Conservation (phyloP, 495 filamentous ascomycete genomes). For the Talaromyces thailandensis region DNA sequence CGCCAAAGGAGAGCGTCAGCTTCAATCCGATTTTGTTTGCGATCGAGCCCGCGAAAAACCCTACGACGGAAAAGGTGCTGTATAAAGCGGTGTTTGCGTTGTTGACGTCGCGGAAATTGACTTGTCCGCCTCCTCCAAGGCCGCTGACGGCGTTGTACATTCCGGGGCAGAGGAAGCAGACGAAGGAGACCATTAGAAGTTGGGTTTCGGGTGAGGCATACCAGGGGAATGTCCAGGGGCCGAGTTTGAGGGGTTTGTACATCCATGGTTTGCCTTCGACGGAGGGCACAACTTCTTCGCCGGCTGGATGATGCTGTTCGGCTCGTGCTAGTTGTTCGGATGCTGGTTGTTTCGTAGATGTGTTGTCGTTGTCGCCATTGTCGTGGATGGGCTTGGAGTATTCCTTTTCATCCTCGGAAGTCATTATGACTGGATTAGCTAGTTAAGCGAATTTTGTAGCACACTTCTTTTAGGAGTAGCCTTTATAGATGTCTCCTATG, state of each 20-base stretch:
- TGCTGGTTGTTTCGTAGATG: not conserved
- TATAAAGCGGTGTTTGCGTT: constrained; percentile 68
- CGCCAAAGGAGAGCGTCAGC: constrained; percentile 66
- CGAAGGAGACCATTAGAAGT: constrained; percentile 66
- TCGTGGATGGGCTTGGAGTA: constrained; percentile 1
- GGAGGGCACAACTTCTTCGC: constrained; percentile 11
- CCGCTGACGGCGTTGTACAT: constrained; percentile 75
- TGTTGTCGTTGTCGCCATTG: not conserved
- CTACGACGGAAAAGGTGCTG: constrained; percentile 76
- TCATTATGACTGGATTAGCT: not conserved
- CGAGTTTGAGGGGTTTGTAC: constrained; percentile 55
- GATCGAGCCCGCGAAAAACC: constrained; percentile 78
- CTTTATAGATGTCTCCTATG: not conserved
- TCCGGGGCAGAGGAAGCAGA: constrained; percentile 86
- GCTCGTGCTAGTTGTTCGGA: not conserved
- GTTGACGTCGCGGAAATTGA: constrained; percentile 48
- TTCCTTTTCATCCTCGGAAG: not conserved
- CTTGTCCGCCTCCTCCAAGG: constrained; percentile 66
- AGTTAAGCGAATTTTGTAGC: not conserved
- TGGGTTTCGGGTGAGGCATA: constrained; percentile 71
- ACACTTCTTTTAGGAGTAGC: not conserved
- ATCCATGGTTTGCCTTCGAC: constrained; percentile 46
- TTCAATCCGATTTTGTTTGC: constrained; percentile 69
- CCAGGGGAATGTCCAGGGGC: constrained; percentile 48
- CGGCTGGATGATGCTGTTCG: constrained; percentile 4